Conservation (phyloP, 768 basidiomycete species). For the Trametes coccinea region DNA sequence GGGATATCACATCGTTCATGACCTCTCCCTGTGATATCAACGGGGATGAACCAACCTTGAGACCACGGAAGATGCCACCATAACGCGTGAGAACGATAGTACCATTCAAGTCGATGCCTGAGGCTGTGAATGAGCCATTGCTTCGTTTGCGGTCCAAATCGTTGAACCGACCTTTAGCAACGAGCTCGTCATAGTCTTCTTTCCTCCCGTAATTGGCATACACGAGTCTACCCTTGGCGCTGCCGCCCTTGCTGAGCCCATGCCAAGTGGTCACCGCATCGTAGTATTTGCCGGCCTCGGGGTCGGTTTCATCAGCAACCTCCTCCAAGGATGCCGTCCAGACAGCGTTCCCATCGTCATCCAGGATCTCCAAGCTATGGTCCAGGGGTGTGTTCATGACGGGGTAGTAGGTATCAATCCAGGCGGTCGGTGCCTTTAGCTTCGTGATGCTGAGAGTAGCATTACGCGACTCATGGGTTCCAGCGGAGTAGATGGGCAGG, state of each 20-base stretch:
- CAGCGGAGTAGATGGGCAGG: constrained; percentile 70
- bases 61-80: constrained; percentile 75
- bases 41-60: constrained; percentile 57
- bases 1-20: background rate
- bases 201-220: constrained; percentile 83
- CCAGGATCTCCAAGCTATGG: constrained; percentile 66
- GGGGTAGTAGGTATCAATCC: constrained; percentile 90
- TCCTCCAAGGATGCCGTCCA: constrained; percentile 80
- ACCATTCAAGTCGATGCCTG: constrained; percentile 72
- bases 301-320: constrained; percentile 71
- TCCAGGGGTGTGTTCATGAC: constrained; percentile 78
- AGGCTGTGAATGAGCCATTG: background rate
- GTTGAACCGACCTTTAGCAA: constrained; percentile 35
- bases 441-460: constrained; percentile 57
- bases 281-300: constrained; percentile 66
- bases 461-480: constrained; percentile 62
- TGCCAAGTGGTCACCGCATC: constrained; percentile 82
- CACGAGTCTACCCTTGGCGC: constrained; percentile 66
- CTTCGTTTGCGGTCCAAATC: background rate
- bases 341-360: constrained; percentile 47
- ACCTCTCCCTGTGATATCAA: background rate
- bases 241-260: constrained; percentile 76
- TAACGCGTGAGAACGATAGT: constrained; percentile 82
- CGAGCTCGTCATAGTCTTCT: constrained; percentile 70
- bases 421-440: constrained; percentile 57